These are phyloP conservation scores for Candida dajiaensis DNA, from an alignment of 805 yeast species.

Conservation along the genomic window DNA sequence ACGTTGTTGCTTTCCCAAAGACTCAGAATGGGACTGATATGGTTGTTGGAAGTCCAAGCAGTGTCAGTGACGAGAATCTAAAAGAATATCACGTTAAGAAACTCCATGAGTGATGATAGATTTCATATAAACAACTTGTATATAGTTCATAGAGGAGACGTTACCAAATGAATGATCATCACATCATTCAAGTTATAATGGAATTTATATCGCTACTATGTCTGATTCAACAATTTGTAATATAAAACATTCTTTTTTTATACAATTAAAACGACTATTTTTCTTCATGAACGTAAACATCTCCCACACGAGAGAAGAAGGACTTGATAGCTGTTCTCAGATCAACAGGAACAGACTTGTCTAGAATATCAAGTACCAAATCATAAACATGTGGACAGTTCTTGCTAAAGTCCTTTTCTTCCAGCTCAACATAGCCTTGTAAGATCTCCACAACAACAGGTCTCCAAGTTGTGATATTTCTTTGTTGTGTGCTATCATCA, in stretches of 20 bases:
- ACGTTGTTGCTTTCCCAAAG: constrained; percentile 95
- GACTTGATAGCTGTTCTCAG: constrained; percentile 54
- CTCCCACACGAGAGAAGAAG: constrained; percentile 54
- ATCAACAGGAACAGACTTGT: constrained; percentile 55
- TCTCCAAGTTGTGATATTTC: constrained; percentile 80
- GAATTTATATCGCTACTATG: too few species aligned
- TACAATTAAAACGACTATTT: not conserved
- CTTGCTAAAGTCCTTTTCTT: constrained; percentile 59
- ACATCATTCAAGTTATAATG: too few species aligned
- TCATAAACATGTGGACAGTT: constrained; percentile 58
- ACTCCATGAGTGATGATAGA: not conserved
- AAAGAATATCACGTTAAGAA: constrained; percentile 45
- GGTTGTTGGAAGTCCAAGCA: constrained; percentile 81
- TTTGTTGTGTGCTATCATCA: constrained; percentile 68
- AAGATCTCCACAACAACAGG: constrained; percentile 88
- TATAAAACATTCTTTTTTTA: not conserved
- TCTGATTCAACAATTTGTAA: too few species aligned
- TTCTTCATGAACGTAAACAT: constrained; percentile 31
- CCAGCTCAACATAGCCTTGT: constrained; percentile 75
- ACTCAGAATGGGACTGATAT: constrained; percentile 83
- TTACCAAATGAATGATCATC: too few species aligned
- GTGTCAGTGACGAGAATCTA: constrained; percentile 45
- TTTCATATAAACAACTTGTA: not conserved
- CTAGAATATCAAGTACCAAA: constrained; percentile 51
- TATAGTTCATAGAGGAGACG: too few species aligned